Conservation (phyloP, 2,329 filamentous ascomycete species). For the Venturiaceae sp. region DNA sequence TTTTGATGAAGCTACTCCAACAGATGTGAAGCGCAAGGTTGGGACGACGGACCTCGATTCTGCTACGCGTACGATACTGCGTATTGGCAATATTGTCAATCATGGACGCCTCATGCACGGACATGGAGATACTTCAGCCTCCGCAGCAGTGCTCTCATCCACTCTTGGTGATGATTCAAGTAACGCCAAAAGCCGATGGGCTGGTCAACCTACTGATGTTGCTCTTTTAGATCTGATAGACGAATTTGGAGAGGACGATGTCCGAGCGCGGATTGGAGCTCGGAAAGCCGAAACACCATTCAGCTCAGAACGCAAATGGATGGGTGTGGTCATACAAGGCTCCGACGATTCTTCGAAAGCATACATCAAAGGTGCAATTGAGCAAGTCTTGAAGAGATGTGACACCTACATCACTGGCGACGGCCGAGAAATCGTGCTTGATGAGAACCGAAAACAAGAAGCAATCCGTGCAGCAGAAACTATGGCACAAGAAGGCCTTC, state of each 20-base stretch:
- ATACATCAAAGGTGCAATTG: constrained; percentile 92
- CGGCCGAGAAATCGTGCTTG: constrained; percentile 76
- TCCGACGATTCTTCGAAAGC: constrained; percentile 46
- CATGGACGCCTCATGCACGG: constrained; percentile 69
- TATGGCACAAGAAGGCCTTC: constrained; percentile 82
- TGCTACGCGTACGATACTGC: constrained; percentile 69
- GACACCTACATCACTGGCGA: constrained; percentile 84
- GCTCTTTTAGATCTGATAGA: constrained; percentile 94
- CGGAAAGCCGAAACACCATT: constrained; percentile 84
- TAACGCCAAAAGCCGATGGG: constrained; percentile 78
- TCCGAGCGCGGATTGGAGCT: constrained; percentile 74
- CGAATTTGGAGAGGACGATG: constrained; percentile 81
- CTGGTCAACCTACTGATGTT: constrained; percentile 93
- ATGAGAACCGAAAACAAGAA: constrained; percentile 63
- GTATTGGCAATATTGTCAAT: constrained; percentile 94
- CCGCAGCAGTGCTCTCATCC: constrained; percentile 76
- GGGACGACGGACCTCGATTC: constrained; percentile 51
- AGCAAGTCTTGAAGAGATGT: constrained; percentile 75
- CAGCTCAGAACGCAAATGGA: constrained; percentile 97
- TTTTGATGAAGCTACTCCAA: constrained; percentile 56
- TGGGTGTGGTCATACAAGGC: constrained; percentile 75
- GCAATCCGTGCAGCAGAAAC: constrained; percentile 69
- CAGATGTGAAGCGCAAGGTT: constrained; percentile 47
- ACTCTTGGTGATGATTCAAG: constrained; percentile 56
- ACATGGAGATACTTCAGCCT: constrained; percentile 57